Conservation (phyloP, 2,329 filamentous ascomycete species). For the Pseudogymnoascus sp. region DNA sequence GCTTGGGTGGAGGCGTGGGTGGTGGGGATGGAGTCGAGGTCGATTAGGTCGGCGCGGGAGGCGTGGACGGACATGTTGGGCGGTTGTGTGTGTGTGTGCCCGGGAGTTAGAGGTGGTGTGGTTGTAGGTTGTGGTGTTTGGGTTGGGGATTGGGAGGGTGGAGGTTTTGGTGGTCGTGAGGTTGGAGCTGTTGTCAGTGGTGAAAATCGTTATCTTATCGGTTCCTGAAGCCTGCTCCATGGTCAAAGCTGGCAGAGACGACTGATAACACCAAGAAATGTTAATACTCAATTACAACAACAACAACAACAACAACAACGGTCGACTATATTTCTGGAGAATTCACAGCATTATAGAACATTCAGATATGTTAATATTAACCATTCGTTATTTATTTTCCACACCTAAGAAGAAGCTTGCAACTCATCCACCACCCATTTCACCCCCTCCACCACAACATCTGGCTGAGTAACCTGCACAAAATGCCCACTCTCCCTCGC, state of each 20-base stretch:
- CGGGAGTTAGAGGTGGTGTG: too few relatives aligned
- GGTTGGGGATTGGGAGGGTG: not conserved
- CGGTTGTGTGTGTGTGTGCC: not conserved
- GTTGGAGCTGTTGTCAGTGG: not conserved
- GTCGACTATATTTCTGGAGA: not conserved
- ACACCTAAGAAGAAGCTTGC: not conserved
- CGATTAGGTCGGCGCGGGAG: slow-evolving; percentile 3
- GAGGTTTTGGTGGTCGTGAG: not conserved
- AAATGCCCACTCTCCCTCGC: slow-evolving; percentile 31
- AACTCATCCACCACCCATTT: slow-evolving; percentile 27
- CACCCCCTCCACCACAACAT: slow-evolving; percentile 30
- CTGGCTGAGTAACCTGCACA: slow-evolving; percentile 31
- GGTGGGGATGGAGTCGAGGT: slow-evolving; percentile 5
- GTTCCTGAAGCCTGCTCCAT: not conserved
- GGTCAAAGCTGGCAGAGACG: too few relatives aligned
- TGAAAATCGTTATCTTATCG: slow-evolving; percentile 6
- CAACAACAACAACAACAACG: not conserved
- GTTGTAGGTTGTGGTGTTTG: not conserved
- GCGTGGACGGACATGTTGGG: slow-evolving; percentile 9
- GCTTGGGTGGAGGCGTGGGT: slow-evolving; percentile 21
- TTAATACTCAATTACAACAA: too few relatives aligned
- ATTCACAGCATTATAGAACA: not conserved
- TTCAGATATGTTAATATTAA: not conserved
- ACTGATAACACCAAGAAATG: too few relatives aligned
- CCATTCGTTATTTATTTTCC: not conserved